These are phyloP conservation scores for Porodaedalea pini DNA, from an alignment of 1,284 basidiomycete species.

Conservation along the genomic window DNA sequence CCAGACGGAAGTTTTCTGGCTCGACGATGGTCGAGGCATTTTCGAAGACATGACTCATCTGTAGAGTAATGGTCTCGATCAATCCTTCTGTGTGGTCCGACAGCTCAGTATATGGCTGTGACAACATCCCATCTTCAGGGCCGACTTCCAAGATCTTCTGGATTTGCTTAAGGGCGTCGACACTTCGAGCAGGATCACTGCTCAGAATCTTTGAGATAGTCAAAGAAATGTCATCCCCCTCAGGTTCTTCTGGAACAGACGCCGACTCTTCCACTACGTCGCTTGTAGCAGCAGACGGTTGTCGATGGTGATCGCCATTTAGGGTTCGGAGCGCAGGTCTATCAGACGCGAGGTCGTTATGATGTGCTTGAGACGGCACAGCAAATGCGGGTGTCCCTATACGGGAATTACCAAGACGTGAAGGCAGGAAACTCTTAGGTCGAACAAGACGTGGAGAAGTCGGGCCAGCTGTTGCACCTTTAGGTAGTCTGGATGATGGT, in stretches of 20 bases:
- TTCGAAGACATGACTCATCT: conserved; percentile 88
- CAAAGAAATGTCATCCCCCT: conserved; percentile 62
- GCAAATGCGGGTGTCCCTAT: conserved; percentile 34
- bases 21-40: conserved; percentile 67
- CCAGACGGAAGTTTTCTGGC: conserved; percentile 81
- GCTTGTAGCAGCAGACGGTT: conserved; percentile 25
- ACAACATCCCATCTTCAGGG: conserved; percentile 67
- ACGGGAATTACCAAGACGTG: conserved; percentile 62
- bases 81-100: conserved; percentile 84
- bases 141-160: conserved; percentile 77
- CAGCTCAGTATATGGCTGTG: conserved; percentile 68
- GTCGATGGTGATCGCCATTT: conserved; percentile 27
- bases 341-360: conserved; percentile 8
- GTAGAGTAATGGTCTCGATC: conserved; percentile 82
- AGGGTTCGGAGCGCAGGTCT: conserved; percentile 13
- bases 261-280: conserved; percentile 24
- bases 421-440: conserved; percentile 65
- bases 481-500: conserved; percentile 27
- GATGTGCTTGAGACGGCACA: background rate
- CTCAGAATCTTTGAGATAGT: conserved; percentile 82
- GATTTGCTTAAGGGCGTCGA: conserved; percentile 91
- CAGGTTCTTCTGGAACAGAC: conserved; percentile 22
- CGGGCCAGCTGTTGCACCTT: conserved; percentile 30
- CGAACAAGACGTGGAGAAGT: conserved; percentile 46
- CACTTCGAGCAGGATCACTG: conserved; percentile 79